phyloP scores from a whole-genome alignment of 2,329 filamentous ascomycete genomes.

The Whalleya microplaca region DNA sequence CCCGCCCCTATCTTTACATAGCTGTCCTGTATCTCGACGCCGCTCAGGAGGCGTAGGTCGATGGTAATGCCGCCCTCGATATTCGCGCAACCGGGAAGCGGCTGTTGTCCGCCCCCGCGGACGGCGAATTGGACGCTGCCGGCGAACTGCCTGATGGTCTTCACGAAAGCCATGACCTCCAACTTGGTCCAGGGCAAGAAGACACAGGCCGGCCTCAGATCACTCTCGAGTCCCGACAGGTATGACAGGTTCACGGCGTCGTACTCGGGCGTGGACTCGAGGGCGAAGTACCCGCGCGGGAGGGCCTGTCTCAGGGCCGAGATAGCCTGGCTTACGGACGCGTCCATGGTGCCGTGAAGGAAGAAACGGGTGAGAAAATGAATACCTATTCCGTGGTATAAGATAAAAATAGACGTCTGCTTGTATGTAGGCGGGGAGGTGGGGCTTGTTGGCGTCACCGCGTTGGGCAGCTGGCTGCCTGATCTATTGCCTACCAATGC shows the following conservation, averaged over 20 bases:
- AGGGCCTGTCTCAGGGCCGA: neutral
- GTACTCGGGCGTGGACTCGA: too few relatives aligned
- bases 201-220: neutral
- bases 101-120: constrained; percentile 5
- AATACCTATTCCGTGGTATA: too few relatives aligned
- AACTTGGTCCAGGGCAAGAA: neutral
- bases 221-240: neutral
- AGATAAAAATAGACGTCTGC: too few relatives aligned
- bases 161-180: neutral
- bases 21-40: constrained; percentile 6
- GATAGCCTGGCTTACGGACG: neutral
- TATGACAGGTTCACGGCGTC: neutral
- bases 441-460: too few relatives aligned
- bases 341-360: neutral
- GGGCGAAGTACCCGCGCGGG: too few relatives aligned
- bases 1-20: constrained; percentile 12
- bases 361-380: too few relatives aligned
- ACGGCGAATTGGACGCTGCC: constrained; percentile 1
- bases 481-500: too few relatives aligned
- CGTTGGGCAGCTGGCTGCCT: too few relatives aligned
- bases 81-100: constrained; percentile 11
- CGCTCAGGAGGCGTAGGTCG: constrained; percentile 8
- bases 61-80: constrained; percentile 21
- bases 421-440: too few relatives aligned
- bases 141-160: neutral